Conservation (phyloP, 208 protist species). For the Naegleria fowleri region DNA sequence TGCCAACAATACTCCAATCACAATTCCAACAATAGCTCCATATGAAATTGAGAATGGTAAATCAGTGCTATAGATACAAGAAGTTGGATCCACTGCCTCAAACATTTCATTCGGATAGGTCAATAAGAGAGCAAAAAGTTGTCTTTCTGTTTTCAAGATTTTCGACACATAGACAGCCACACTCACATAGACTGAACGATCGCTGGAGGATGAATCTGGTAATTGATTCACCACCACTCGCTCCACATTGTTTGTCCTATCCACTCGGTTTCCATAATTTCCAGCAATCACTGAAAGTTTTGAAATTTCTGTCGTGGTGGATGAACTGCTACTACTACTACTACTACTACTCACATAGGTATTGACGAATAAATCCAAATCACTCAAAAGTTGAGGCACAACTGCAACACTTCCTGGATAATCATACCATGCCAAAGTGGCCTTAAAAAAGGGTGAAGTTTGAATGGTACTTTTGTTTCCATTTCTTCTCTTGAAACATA, state of each 20-base stretch:
- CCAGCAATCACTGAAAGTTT: not conserved
- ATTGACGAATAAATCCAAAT: conserved; percentile 1
- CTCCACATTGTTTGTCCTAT: not conserved
- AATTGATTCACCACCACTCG: not conserved
- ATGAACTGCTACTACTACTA: not conserved
- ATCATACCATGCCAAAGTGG: conserved; percentile 73
- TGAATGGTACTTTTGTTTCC: not conserved
- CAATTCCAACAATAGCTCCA: not conserved
- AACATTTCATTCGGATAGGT: not conserved
- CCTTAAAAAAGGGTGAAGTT: conserved; percentile 43
- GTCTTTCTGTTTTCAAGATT: not conserved
- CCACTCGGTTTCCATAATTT: not conserved
- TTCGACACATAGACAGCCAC: not conserved
- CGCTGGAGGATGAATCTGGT: not conserved
- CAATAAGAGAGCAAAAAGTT: not conserved
- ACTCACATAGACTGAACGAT: not conserved
- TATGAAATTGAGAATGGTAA: not conserved
- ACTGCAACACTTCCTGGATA: conserved; percentile 36
- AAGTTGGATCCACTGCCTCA: not conserved
- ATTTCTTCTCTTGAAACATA: not conserved
- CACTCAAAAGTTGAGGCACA: not conserved
- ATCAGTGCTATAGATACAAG: not conserved
- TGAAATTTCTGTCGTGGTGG: not conserved
- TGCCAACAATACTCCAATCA: not conserved
- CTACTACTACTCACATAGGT: not conserved